Conservation (phyloP, 768 basidiomycete genomes). For the Lactarius indigo region DNA sequence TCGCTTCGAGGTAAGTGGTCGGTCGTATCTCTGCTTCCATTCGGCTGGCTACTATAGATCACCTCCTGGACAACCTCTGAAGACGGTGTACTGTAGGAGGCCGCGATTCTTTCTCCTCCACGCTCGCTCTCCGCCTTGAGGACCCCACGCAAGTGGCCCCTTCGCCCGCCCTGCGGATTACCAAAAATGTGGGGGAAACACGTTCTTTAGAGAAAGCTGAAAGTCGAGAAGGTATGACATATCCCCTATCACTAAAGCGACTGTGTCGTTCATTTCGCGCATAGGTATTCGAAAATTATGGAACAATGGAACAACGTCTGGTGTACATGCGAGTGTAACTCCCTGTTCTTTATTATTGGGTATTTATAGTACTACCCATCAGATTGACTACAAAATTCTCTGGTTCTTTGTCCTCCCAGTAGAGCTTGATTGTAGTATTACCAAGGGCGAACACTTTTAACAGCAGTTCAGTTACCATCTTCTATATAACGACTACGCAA, state of each 20-base stretch:
- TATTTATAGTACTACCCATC: not conserved
- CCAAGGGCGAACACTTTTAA: too few species aligned
- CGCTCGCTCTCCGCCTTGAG: slow-evolving; percentile 39
- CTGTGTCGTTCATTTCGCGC: slow-evolving; percentile 17
- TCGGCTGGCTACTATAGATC: slow-evolving; percentile 36
- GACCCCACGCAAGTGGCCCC: slow-evolving; percentile 43
- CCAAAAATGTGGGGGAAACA: slow-evolving; percentile 48
- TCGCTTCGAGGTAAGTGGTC: slow-evolving; percentile 44
- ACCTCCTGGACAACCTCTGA: slow-evolving; percentile 55
- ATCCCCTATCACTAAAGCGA: not conserved
- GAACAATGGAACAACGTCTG: slow-evolving; percentile 52
- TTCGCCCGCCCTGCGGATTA: slow-evolving; percentile 49
- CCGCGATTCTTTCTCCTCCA: slow-evolving; percentile 46
- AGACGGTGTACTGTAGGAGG: slow-evolving; percentile 59
- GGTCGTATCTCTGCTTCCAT: slow-evolving; percentile 9
- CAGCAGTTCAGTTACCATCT: not conserved
- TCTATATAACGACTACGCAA: not conserved
- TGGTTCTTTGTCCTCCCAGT: not conserved
- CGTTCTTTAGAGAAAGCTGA: slow-evolving; percentile 58
- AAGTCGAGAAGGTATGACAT: slow-evolving; percentile 49
- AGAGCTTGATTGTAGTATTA: not conserved
- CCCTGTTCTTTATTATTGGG: slow-evolving; percentile 43
- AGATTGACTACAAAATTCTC: slow-evolving; percentile 3
- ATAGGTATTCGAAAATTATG: slow-evolving; percentile 68
- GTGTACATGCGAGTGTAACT: slow-evolving; percentile 46